phyloP scores from a whole-genome alignment of 148 eudicot species.

The Arbutus unedo region DNA sequence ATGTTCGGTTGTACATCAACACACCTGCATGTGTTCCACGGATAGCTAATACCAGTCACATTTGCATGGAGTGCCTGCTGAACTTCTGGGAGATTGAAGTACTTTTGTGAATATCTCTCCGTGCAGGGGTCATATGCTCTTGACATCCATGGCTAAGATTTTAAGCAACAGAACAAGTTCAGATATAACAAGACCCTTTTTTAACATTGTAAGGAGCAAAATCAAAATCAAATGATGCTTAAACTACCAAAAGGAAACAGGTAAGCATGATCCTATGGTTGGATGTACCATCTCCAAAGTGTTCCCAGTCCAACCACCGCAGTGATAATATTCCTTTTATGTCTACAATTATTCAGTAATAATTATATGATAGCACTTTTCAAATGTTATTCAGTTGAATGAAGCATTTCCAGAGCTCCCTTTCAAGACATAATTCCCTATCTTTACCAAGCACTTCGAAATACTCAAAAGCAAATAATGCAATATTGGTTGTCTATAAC shows the following conservation, averaged over 20 bases:
- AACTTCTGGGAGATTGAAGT: constrained; percentile 89
- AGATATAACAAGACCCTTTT: background rate
- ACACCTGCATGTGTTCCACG: constrained; percentile 91
- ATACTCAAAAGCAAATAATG: background rate
- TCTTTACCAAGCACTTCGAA: background rate
- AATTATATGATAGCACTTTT: background rate
- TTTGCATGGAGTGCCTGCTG: constrained; percentile 88
- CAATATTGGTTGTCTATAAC: background rate
- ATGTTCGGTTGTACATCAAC: background rate
- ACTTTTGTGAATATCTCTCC: constrained; percentile 64
- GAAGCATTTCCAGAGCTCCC: background rate
- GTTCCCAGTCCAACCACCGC: background rate
- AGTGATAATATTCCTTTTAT: background rate
- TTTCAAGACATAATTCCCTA: background rate
- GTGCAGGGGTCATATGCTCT: constrained; percentile 99
- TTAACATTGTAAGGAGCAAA: background rate
- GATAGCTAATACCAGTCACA: constrained; percentile 50
- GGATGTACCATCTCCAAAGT: background rate
- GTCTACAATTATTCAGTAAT: background rate
- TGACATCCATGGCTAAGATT: constrained; percentile 80
- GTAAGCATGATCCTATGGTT: background rate
- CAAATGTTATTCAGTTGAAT: background rate
- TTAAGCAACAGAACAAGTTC: constrained; percentile 14
- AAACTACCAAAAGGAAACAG: background rate
- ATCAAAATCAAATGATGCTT: background rate